These are phyloP conservation scores for Pyracantha coccinea DNA, from an alignment of 331 rosid species.

Conservation along the genomic window DNA sequence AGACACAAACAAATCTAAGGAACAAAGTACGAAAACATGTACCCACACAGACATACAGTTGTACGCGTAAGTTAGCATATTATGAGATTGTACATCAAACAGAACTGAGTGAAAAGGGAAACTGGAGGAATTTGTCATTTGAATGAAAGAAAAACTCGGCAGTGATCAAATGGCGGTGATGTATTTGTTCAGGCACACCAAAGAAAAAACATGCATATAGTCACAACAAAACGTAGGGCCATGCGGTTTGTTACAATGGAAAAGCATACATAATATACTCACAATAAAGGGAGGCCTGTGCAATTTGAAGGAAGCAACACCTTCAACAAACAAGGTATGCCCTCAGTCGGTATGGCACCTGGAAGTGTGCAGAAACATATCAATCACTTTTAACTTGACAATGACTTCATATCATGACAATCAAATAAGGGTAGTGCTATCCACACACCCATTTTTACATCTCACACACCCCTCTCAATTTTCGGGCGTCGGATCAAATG, in stretches of 20 bases:
- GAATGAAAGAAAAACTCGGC: background rate
- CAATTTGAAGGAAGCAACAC: slow-evolving; percentile 77
- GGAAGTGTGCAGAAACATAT: slow-evolving; percentile 9
- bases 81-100: background rate
- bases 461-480: no score
- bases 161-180: background rate
- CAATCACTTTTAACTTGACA: background rate
- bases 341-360: slow-evolving; percentile 93
- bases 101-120: background rate
- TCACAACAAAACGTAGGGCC: no score
- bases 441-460: no score
- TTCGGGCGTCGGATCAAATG: no score
- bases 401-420: background rate
- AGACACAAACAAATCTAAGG: background rate
- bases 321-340: slow-evolving; percentile 90
- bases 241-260: background rate
- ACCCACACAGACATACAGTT: background rate
- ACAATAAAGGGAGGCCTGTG: slow-evolving; percentile 71
- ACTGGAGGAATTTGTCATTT: background rate
- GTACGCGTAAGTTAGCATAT: background rate
- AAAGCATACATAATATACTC: slow-evolving; percentile 24
- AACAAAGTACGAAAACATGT: background rate
- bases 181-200: background rate
- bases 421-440: background rate
- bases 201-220: background rate